Conservation (phyloP, 2,329 filamentous ascomycete genomes). For the Trichoderma hamatum region DNA sequence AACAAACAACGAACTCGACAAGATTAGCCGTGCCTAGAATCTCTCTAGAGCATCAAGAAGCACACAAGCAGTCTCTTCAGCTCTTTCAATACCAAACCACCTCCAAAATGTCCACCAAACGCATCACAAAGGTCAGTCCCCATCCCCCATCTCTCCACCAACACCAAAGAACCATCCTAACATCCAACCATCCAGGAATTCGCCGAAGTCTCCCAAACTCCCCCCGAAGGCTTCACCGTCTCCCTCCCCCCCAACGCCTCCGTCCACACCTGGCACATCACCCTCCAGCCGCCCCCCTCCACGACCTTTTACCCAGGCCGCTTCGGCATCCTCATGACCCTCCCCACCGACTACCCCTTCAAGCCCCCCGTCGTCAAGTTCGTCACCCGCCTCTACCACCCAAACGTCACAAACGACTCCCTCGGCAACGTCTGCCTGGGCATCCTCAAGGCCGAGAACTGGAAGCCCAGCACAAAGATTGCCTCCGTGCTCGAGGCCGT, state of each 20-base stretch:
- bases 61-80: neutral
- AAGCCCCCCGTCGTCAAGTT: slow-evolving; percentile 81
- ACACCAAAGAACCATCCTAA: slow-evolving; percentile 5
- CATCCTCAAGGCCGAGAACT: slow-evolving; percentile 81
- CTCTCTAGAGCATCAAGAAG: neutral
- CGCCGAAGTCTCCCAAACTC: slow-evolving; percentile 51
- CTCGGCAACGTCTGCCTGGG: slow-evolving; percentile 84
- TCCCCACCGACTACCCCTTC: slow-evolving; percentile 86
- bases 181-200: slow-evolving; percentile 50
- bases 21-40: neutral
- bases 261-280: slow-evolving; percentile 57
- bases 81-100: neutral
- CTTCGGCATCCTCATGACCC: slow-evolving; percentile 72
- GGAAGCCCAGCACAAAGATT: slow-evolving; percentile 87
- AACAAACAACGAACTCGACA: neutral
- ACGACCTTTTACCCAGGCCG: slow-evolving; percentile 64
- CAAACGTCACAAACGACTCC: slow-evolving; percentile 87
- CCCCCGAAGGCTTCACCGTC: slow-evolving; percentile 53
- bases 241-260: slow-evolving; percentile 50
- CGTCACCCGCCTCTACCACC: slow-evolving; percentile 91
- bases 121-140: slow-evolving; percentile 48
- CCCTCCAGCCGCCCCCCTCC: slow-evolving; percentile 48
- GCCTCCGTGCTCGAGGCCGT: slow-evolving; percentile 76
- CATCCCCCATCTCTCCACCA: neutral
- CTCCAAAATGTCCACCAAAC: slow-evolving; percentile 47